Conservation (phyloP, 176 grass and related monocot species). For the Areca catechu region DNA sequence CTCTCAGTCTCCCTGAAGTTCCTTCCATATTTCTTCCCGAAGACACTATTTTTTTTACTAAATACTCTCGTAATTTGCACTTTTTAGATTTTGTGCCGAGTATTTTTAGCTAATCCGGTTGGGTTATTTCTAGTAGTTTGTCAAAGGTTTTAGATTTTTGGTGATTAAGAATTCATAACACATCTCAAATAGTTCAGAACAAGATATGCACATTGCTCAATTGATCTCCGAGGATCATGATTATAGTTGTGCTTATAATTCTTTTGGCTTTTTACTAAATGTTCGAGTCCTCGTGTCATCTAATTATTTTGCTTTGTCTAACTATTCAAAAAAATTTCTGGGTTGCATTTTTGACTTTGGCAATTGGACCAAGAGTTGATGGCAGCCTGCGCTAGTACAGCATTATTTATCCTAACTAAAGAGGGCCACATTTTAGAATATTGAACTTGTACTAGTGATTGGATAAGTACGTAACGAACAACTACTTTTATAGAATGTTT, state of each 20-base stretch:
- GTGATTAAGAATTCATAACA: no score
- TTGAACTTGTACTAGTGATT: not conserved
- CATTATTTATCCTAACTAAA: slow-evolving; percentile 63
- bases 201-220: no score
- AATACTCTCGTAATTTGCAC: no score
- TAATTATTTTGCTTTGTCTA: not conserved
- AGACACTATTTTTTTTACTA: no score
- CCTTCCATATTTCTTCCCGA: no score
- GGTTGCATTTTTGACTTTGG: slow-evolving; percentile 85
- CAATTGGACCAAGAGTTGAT: slow-evolving; percentile 93
- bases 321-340: slow-evolving; percentile 7
- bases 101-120: not conserved
- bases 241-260: no score
- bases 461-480: slow-evolving; percentile 8
- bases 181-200: no score
- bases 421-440: slow-evolving; percentile 49
- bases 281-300: not conserved
- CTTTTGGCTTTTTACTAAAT: not conserved
- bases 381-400: slow-evolving; percentile 71
- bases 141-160: no score
- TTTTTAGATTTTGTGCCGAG: not conserved
- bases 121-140: not conserved
- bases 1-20: no score
- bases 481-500: not conserved
- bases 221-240: no score